phyloP scores from a whole-genome alignment of 148 eudicot genomes.

The Rhododendron vialii region DNA sequence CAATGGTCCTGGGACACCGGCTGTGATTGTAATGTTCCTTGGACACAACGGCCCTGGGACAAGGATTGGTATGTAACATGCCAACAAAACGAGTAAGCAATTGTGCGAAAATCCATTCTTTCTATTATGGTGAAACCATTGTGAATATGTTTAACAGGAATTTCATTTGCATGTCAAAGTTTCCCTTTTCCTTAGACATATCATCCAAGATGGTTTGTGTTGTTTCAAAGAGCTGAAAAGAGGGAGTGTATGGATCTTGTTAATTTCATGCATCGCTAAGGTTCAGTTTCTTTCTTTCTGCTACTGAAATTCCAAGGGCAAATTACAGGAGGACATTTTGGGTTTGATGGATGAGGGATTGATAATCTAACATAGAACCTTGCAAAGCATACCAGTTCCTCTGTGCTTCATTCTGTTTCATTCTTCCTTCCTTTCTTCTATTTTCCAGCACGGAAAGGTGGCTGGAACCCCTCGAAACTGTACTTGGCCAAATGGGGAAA shows the following conservation, averaged over 20 bases:
- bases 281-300: neutral
- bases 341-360: neutral
- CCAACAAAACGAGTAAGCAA: neutral
- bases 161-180: neutral
- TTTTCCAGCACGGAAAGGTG: neutral
- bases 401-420: neutral
- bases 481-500: neutral
- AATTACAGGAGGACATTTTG: neutral
- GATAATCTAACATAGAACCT: neutral
- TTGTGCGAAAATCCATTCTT: neutral
- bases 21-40: neutral
- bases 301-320: neutral
- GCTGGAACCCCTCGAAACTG: neutral
- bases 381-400: neutral
- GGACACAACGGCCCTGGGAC: neutral
- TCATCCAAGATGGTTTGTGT: neutral
- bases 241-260: neutral
- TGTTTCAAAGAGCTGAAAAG: neutral
- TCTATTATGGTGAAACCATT: neutral
- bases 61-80: neutral
- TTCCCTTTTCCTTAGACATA: neutral
- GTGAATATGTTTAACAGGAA: neutral
- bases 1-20: neutral
- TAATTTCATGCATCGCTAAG: neutral
- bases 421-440: neutral